Base-by-base conservation (phyloP, 1,284 basidiomycete species). In the Laetiporus sulphureus region DNA sequence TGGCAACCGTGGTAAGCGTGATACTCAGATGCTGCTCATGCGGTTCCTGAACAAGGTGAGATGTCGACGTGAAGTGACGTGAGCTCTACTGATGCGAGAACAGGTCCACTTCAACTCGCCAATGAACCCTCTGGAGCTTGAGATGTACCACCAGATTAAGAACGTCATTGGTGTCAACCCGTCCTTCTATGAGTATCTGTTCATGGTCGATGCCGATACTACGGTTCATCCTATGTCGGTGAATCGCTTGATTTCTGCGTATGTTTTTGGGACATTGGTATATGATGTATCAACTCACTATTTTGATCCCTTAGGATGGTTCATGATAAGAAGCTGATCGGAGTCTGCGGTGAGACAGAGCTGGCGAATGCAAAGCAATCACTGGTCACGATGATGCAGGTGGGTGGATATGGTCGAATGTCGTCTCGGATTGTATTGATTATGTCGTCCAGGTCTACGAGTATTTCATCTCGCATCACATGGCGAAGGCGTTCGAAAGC, bases 121-220 rank as follows among this genome's bases (percentile, higher is more conserved):
- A 0, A 99, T 99, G 96, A 92, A 86, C 58, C 96, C 94, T 0
- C 68, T 96, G 48, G 95, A 99, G 66, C 71, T 99, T 39, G 95
- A 99, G 69, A 91, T 99, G 63, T 98, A 94, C 61, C 96, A 99
- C 62, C 95, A 99, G 66, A 95, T 99, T 75, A 91, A 96, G 76
- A 98, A 99, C 60, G 92, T 99, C 41, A 98, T 99, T 54, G 95
- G 95, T 63, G 91, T 99, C 56, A 95, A 99, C 63, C 95, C 94
- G 7, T 85, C 91, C 1, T 97, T 98, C 69, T 99, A 98, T 68
- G 95, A 98, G 65, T 98, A 97, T 61, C 62, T 96, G 49, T 89
- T 99, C 72, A 95, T 88, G 66, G 84, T 99, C 36, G 95, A 99
- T 67, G 94, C 95, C 49, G 95, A 99, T 77, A 99, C 96, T 0